These are phyloP conservation scores for Rhynchospora tenuis DNA, from an alignment of 176 grass and related monocot genomes.

Conservation along the genomic window DNA sequence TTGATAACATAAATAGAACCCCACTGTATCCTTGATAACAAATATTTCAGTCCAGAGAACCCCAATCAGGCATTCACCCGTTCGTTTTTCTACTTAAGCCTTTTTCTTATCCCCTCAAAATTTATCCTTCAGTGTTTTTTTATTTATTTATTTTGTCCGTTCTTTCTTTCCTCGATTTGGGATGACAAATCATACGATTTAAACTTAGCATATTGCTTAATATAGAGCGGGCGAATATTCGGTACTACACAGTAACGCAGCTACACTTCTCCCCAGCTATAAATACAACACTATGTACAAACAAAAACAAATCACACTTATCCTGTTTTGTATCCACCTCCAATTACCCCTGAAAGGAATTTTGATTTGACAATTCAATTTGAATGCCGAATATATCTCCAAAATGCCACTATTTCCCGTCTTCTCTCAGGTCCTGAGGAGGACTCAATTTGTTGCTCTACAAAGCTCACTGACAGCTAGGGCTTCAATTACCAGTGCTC, in stretches of 20 bases:
- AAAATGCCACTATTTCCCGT: background rate
- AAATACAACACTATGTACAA: background rate
- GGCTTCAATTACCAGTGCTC: background rate
- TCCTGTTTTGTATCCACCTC: background rate
- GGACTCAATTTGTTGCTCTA: background rate
- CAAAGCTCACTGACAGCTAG: background rate
- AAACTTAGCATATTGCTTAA: background rate
- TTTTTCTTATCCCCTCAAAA: background rate
- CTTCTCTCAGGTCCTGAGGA: background rate
- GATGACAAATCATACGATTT: background rate
- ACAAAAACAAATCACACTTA: background rate
- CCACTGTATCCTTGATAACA: too few relatives aligned
- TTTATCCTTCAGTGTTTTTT: background rate
- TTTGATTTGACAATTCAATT: background rate
- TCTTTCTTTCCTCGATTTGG: background rate
- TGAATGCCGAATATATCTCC: background rate
- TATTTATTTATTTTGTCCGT: background rate
- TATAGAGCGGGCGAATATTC: background rate
- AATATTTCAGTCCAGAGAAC: too few relatives aligned
- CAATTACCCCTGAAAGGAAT: background rate
- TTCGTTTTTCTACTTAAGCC: background rate
- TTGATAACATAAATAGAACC: too few relatives aligned
- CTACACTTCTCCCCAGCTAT: background rate
- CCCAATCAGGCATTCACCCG: too few relatives aligned
- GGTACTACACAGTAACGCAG: background rate